A percentile compares a stretch with the other conserved stretches of the same genome.
Conservation (phyloP, 2,329 filamentous ascomycete species). For the Harringtonia lauricola region DNA sequence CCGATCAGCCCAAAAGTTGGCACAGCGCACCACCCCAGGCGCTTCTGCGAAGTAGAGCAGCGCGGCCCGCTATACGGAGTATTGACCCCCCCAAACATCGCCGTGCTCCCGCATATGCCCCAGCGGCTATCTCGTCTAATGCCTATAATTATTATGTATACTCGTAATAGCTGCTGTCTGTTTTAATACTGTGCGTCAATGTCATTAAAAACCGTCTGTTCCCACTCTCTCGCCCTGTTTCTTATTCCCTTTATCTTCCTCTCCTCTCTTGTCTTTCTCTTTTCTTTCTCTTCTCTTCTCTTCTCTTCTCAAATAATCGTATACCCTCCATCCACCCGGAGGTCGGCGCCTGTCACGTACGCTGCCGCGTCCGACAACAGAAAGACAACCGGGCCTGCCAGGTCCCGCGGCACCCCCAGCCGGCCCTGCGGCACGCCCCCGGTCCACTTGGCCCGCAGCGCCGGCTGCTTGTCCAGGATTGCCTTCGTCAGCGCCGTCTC, state of each 20-base stretch:
- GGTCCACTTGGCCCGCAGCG: slow-evolving; percentile 82
- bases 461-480: slow-evolving; percentile 87
- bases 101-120: too few species aligned
- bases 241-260: background rate
- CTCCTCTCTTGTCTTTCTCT: background rate
- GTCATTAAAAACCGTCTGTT: too few species aligned
- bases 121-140: too few species aligned
- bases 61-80: too few species aligned
- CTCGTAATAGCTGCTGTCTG: too few species aligned
- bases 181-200: too few species aligned
- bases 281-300: background rate
- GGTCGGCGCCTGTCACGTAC: slow-evolving; percentile 63
- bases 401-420: slow-evolving; percentile 83
- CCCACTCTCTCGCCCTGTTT: background rate
- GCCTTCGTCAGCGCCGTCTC: slow-evolving; percentile 88
- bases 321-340: slow-evolving; percentile 81
- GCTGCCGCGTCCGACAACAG: slow-evolving; percentile 67
- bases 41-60: too few species aligned
- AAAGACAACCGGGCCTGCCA: slow-evolving; percentile 89
- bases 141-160: too few species aligned
- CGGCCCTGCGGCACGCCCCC: slow-evolving; percentile 85
- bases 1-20: too few species aligned
- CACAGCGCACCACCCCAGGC: too few species aligned
- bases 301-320: slow-evolving; percentile 51
- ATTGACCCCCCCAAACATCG: too few species aligned